Evolutionary conservation across 2,329 filamentous ascomycete species (phyloP).

Genomic region (Verticillium tricorpus): DNA sequence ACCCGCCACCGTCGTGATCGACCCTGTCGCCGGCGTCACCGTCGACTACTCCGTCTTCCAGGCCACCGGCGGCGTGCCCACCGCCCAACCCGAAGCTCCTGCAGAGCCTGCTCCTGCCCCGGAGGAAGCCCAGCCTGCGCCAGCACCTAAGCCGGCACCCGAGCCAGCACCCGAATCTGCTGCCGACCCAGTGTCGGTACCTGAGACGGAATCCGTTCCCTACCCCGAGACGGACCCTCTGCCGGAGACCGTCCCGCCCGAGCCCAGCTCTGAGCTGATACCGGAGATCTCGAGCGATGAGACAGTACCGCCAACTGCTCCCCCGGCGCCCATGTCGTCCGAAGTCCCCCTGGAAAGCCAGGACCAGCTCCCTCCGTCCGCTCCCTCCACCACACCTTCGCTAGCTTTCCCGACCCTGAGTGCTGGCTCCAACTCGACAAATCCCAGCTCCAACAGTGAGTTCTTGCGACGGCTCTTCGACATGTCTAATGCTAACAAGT

Average conservation of each 20-base stretch:
- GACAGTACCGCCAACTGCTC: neutral
- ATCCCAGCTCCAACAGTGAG: neutral
- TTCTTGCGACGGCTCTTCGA: neutral
- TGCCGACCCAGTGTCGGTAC: neutral
- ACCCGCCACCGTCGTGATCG: conserved; percentile 32
- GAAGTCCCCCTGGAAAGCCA: neutral
- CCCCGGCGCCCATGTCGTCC: neutral
- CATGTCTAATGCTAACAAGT: neutral
- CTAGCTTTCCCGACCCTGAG: neutral
- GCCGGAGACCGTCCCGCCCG: neutral
- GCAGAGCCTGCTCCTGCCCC: neutral
- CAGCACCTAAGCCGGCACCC: neutral
- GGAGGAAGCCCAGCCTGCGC: neutral
- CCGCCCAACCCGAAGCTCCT: conserved; percentile 4
- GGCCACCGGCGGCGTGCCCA: conserved; percentile 1
- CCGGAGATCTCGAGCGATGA: neutral
- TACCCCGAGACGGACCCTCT: neutral
- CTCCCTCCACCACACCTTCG: neutral
- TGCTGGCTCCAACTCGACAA: conserved; percentile 1
- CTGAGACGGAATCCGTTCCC: neutral
- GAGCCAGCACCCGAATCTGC: neutral
- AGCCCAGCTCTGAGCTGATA: neutral
- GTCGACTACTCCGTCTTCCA: conserved; percentile 14
- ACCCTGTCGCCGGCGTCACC: conserved; percentile 30
- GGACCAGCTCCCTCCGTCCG: conserved; percentile 1